Evolutionary conservation across 1,284 basidiomycete species (phyloP), one percentile per base, ranked within the genome.

Genomic region (Fereydounia khargensis): DNA sequence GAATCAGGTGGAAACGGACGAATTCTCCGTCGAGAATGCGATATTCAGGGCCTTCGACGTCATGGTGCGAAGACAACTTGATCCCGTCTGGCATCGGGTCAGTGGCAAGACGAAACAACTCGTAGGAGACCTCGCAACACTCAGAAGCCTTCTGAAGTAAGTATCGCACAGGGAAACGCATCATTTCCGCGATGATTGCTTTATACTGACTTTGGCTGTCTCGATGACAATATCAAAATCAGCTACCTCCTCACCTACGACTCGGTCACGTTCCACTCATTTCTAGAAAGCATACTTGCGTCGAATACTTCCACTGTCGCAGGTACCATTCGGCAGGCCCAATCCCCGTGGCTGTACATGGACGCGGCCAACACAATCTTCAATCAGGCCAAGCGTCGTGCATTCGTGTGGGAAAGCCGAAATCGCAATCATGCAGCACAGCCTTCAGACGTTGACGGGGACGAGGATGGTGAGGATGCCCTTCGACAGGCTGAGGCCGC

Each of bases 11-110:
- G 94, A 98, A 49, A 81, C 96, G 8, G 95, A 98, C 59, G 91
- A 97, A 61, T 81, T 96, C 49, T 92, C 84, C 5, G 83, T 97
- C 35, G 89, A 96, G 68, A 94, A 89, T 65, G 89, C 91, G 0
- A 91, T 98, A 65, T 97, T 97, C 77, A 84, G 86, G 22, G 90
- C 88, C 1, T 99, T 98, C 71, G 94, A 98, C 69, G 80, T 84
- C 18, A 82, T 95, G 41, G 91, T 97, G 1, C 84, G 92, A 8
- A 83, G 85, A 33, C 89, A 91, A 65, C 83, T 98, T 4, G 89
- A 95, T 73, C 83, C 91, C 0, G 86, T 96, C 4, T 98, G 95
- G 95, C 91, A 98, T 76, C 89, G 90, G 76, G 89, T 96, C 20
- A 89, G 91, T 1, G 85, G 88, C 3, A 86, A 85, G 63, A 98